A percentile compares a stretch with the other conserved stretches of the same genome.
Evolutionary conservation across 75 land plant genomes (phyloP).

Genomic region (Sequoiadendron giganteum): DNA sequence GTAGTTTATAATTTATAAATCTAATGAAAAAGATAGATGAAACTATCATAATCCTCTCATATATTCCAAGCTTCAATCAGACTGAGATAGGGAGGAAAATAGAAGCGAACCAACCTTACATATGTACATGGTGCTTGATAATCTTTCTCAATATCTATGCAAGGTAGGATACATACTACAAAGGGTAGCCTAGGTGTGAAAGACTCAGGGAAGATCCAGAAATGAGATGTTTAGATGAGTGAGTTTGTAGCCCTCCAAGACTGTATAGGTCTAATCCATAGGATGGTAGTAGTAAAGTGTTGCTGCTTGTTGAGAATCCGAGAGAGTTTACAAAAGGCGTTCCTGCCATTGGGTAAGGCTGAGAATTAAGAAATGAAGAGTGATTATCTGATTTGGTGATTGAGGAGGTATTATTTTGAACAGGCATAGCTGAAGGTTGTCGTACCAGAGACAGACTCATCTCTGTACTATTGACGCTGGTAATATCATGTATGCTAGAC

Average conservation of each 20-base stretch:
- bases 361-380: neutral
- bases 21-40: neutral
- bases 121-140: neutral
- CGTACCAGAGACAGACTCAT: neutral
- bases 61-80: neutral
- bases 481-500: constrained; percentile 84
- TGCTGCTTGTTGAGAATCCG: neutral
- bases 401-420: neutral
- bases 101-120: neutral
- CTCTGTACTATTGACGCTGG: constrained; percentile 60
- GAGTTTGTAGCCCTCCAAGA: neutral
- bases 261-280: neutral
- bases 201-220: neutral
- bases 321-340: neutral
- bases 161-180: neutral
- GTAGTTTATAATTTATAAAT: neutral
- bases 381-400: neutral
- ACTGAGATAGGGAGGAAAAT: neutral
- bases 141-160: neutral
- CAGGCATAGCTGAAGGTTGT: neutral
- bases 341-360: neutral
- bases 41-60: neutral
- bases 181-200: neutral
- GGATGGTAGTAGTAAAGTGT: neutral
- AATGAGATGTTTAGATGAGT: neutral